Evolutionary conservation across 2,329 filamentous ascomycete genomes (phyloP), one percentile per base, ranked within the genome.

Genomic region (Xylaria hypoxylon): DNA sequence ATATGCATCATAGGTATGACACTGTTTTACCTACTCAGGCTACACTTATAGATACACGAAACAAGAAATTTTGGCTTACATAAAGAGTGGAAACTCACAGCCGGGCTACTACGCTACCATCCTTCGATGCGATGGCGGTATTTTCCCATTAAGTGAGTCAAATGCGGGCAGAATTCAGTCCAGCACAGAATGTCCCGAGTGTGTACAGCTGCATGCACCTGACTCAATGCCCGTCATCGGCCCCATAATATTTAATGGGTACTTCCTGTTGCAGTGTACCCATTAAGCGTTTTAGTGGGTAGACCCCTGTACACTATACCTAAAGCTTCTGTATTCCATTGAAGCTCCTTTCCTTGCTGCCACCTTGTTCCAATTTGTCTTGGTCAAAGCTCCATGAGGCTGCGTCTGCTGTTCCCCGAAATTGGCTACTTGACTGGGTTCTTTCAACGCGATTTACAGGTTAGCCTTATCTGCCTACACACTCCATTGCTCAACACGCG

Each of bases 401-500:
- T 68, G 61, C 64, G 28, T 48, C 60, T 48, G 51, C 50, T 35
- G 31, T 59, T 53, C 38, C 52, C 52, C 52, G 40, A 53, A 38
- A 7, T 40, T 26, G 51, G 51, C 52, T 50, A 26, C 65, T 28
- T 51, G 57, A 26, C 65, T 28, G 51, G 57, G 45, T 51, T 48
- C 48, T 62, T 50, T 58, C 65, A 58, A 69, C 68, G 55, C 68
- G 67, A 40, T 66, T 63, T 60, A 48, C 47, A 67, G 57, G 56
- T 51, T 65, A 68, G 65, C 68, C 65, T 69, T 62, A 62, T 58
- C 60, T 44, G 13, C n/a, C n/a, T n/a, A n/a, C n/a, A n/a, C n/a
- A n/a, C n/a, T n/a, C n/a, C n/a, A 65, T 17, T 60, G 71, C 64
- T 68, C 69, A 71, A 70, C 70, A 71, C 73, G 72, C 73, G 72